Percentiles rank a stretch among this genome's conserved stretches.
phyloP scores from a whole-genome alignment of 148 eudicot genomes.

The Persicaria tinctoria region DNA sequence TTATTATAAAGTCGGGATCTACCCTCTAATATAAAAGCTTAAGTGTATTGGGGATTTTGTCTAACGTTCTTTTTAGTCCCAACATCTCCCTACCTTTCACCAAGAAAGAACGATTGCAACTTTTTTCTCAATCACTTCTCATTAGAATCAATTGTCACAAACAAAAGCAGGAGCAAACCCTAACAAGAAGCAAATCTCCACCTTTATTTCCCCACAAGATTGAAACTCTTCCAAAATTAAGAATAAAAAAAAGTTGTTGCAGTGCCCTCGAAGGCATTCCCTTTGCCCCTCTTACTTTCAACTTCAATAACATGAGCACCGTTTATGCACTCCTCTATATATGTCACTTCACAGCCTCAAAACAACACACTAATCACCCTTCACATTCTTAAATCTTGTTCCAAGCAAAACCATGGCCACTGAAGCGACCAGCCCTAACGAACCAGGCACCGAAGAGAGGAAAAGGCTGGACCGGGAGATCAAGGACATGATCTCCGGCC shows the following conservation, averaged over 20 bases:
- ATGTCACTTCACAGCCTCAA: not conserved
- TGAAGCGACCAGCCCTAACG: not conserved
- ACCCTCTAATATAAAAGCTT: no score
- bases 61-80: not conserved
- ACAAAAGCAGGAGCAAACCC: not conserved
- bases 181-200: conserved; percentile 5
- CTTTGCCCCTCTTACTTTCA: not conserved
- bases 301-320: not conserved
- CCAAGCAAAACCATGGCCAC: not conserved
- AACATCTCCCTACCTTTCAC: not conserved
- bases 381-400: not conserved
- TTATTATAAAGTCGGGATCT: no score
- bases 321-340: not conserved
- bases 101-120: not conserved
- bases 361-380: not conserved
- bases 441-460: conserved; percentile 14
- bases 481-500: conserved; percentile 45
- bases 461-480: conserved; percentile 37
- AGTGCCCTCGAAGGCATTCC: conserved; percentile 10
- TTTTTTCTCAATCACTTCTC: not conserved
- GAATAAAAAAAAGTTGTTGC: not conserved
- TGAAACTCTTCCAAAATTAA: not conserved
- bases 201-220: conserved; percentile 7
- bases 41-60: not conserved
- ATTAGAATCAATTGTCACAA: conserved; percentile 1